These are phyloP conservation scores for Ophiostoma piceae DNA, from an alignment of 2,329 filamentous ascomycete species.

Conservation along the genomic window DNA sequence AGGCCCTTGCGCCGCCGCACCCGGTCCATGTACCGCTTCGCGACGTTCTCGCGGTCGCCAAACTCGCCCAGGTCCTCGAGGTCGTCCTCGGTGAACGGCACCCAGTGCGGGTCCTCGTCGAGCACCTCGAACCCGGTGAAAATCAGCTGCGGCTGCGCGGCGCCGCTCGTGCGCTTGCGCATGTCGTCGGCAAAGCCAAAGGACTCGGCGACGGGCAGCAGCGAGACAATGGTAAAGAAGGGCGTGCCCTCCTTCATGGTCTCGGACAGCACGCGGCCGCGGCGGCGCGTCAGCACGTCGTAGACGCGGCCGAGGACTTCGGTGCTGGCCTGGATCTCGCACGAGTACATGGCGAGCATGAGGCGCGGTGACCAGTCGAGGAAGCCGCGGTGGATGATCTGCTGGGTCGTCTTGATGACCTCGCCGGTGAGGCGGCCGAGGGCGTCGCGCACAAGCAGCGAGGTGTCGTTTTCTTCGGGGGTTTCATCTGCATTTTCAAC, in stretches of 20 bases:
- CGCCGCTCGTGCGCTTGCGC: slow-evolving; percentile 84
- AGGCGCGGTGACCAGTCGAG: slow-evolving; percentile 95
- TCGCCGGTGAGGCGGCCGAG: slow-evolving; percentile 83
- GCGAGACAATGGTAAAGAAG: slow-evolving; percentile 87
- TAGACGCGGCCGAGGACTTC: slow-evolving; percentile 95
- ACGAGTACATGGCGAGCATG: slow-evolving; percentile 94
- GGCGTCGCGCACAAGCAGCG: slow-evolving; percentile 46
- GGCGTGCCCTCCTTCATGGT: slow-evolving; percentile 91
- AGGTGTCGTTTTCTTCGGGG: background rate
- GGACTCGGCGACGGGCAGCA: slow-evolving; percentile 86
- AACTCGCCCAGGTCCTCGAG: slow-evolving; percentile 92
- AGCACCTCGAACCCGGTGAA: slow-evolving; percentile 90
- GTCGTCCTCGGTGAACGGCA: slow-evolving; percentile 92
- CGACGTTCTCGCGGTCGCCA: slow-evolving; percentile 91
- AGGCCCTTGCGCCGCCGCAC: slow-evolving; percentile 84
- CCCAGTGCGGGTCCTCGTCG: slow-evolving; percentile 97
- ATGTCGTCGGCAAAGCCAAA: slow-evolving; percentile 98
- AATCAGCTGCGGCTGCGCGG: slow-evolving; percentile 85
- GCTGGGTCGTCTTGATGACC: slow-evolving; percentile 82
- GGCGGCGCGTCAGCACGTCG: slow-evolving; percentile 90
- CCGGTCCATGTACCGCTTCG: slow-evolving; percentile 89
- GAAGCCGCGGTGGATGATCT: slow-evolving; percentile 78
- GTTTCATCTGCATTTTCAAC: slow-evolving; percentile 26
- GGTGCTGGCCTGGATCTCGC: slow-evolving; percentile 93
- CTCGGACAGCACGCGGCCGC: slow-evolving; percentile 84